Evolutionary conservation across 176 grass and related monocot species (phyloP), one percentile per base, ranked within the genome.

Genomic region (Rhynchospora tenuis): DNA sequence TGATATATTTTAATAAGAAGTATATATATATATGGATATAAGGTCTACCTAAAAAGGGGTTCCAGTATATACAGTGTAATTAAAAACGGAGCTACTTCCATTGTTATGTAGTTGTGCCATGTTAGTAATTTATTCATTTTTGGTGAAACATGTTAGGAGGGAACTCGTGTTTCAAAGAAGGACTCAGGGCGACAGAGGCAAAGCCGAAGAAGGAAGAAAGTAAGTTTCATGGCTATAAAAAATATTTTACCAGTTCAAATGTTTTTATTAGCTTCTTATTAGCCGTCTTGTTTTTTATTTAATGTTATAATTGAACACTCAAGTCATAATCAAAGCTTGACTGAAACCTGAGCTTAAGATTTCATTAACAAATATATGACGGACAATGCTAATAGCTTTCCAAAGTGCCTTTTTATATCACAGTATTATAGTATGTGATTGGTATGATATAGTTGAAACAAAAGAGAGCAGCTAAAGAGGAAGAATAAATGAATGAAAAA

Each of bases 141-240:
- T 11, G 76, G 44, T 26, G 76, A 45, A 87, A 84, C 85, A 69
- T 80, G 88, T 78, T 56, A 98, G 93, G 88, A 87, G 88, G 48
- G 81, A 56, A 73, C 83, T 70, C 63, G 44, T 66, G 64, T 81
- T 7, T 23, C 69, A 61, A 93, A 89, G 82, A 98, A 93, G 86
- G 95, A 94, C 83, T 85, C 96, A 2, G 96, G 93, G 2, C 88
- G 93, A 43, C 89, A 95, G 84, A 84, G 91, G 19, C 92, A 95
- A 69, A 89, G 79, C 42, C 84, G 14, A 19, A 91, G 90, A 79
- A 93, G 85, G 69, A 87, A 94, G 80, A 95, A 93, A 91, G 96
- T 94, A 17, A 69, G 26, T 62, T 29, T 51, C 81, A 55, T 58
- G 28, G 8, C 57, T 20, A 26, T 20, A 26, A 58, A 11, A 47